A percentile compares a stretch with the other conserved stretches of the same genome.
Evolutionary conservation across 2,329 filamentous ascomycete species (phyloP).

Genomic region (Colletotrichum shisoi): DNA sequence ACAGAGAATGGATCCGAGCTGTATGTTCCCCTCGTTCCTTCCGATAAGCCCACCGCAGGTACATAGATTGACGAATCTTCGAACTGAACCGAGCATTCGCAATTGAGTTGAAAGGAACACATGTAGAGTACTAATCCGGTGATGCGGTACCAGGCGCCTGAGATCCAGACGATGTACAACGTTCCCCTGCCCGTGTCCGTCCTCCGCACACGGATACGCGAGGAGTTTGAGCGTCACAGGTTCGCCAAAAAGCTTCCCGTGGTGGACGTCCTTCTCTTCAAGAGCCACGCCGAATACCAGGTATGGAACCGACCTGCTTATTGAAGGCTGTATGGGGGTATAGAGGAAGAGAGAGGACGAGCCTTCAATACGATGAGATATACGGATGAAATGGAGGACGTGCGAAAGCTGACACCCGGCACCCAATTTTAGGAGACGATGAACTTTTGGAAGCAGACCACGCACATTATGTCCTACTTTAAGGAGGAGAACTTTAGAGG

Average conservation of each 20-base stretch:
- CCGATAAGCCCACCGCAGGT: constrained; percentile 1
- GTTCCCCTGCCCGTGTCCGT: constrained; percentile 85
- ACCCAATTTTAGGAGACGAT: constrained; percentile 78
- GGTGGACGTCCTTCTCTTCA: constrained; percentile 87
- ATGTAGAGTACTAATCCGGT: constrained; percentile 9
- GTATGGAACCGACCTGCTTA: constrained; percentile 56
- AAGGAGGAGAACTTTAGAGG: constrained; percentile 80
- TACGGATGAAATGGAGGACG: not conserved
- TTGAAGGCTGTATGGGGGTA: not conserved
- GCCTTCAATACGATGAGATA: not conserved
- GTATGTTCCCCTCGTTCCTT: constrained; percentile 66
- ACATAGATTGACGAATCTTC: not conserved
- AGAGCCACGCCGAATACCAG: constrained; percentile 94
- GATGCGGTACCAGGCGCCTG: constrained; percentile 73
- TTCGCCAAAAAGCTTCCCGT: constrained; percentile 88
- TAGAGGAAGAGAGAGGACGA: not conserved
- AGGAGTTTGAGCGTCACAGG: constrained; percentile 96
- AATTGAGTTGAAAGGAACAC: not conserved
- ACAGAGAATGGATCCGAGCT: constrained; percentile 94
- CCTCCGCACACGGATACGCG: constrained; percentile 90
- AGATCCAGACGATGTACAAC: constrained; percentile 97
- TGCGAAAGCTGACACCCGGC: not conserved
- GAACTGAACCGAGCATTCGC: not conserved
- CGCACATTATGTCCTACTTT: constrained; percentile 97
- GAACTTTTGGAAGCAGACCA: constrained; percentile 99